Evolutionary conservation across 352 stramenopile species (phyloP).

Genomic region (Globisporangium nunn): DNA sequence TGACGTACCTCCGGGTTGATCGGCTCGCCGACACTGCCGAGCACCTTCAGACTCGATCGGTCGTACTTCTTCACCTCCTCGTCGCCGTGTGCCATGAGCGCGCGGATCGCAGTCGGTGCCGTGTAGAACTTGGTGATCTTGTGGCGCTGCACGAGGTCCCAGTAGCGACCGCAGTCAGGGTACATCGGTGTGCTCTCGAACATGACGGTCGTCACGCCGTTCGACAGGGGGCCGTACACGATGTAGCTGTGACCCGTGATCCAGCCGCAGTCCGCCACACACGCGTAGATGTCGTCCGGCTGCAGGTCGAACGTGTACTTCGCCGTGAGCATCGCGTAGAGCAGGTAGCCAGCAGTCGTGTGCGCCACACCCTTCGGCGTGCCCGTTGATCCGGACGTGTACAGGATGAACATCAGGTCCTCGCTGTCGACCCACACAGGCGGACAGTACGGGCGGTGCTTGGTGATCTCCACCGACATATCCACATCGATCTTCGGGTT

Average conservation of each 20-base stretch:
- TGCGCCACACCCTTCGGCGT: constrained; percentile 94
- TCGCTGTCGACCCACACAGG: constrained; percentile 95
- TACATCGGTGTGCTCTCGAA: constrained; percentile 98
- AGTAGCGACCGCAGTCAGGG: constrained; percentile 93
- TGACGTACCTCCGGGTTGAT: constrained; percentile 92
- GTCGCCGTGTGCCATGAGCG: constrained; percentile 95
- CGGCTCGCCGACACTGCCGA: constrained; percentile 97
- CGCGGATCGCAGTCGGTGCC: constrained; percentile 93
- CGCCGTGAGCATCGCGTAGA: constrained; percentile 92
- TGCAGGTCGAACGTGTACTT: constrained; percentile 93
- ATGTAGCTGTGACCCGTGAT: constrained; percentile 97
- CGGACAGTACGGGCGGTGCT: constrained; percentile 91
- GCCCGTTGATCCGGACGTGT: constrained; percentile 96
- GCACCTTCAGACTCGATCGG: constrained; percentile 88
- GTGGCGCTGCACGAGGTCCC: constrained; percentile 95
- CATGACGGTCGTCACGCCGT: constrained; percentile 97
- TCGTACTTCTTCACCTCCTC: constrained; percentile 93
- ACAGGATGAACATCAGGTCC: constrained; percentile 96
- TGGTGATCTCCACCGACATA: constrained; percentile 88
- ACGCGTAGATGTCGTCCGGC: constrained; percentile 91
- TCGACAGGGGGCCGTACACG: constrained; percentile 95
- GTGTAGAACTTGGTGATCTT: constrained; percentile 96
- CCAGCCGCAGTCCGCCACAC: constrained; percentile 94
- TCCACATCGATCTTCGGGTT: constrained; percentile 87
- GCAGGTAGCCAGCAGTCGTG: constrained; percentile 93